Conservation (phyloP, 192 early-diverging fungal genomes). For the Backusella mclennaniae region DNA sequence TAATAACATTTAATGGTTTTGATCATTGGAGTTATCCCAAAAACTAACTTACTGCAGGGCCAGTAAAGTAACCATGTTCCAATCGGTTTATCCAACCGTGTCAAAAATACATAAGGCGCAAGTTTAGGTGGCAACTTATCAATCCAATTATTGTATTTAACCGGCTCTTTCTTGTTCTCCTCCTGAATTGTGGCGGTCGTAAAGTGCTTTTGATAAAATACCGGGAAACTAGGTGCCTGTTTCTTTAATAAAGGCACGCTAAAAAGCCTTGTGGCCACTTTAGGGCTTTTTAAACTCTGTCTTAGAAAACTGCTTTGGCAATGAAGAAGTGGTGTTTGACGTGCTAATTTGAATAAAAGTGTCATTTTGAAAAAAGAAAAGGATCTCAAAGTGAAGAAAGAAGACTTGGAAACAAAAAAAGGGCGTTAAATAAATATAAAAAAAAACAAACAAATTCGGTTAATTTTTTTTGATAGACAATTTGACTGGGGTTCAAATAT, state of each 20-base stretch:
- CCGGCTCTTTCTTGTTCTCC: neutral
- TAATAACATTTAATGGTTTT: slow-evolving; percentile 10
- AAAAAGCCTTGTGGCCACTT: neutral
- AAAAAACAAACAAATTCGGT: neutral
- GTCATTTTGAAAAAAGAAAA: neutral
- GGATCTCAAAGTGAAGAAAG: neutral
- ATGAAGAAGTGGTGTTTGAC: neutral
- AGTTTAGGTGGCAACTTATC: slow-evolving; percentile 51
- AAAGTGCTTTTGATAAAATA: neutral
- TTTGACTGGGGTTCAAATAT: slow-evolving; percentile 3
- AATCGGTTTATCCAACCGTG: slow-evolving; percentile 86
- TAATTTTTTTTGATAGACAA: neutral
- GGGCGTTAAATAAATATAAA: neutral
- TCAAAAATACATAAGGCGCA: slow-evolving; percentile 74
- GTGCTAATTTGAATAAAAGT: neutral
- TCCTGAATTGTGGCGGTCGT: neutral
- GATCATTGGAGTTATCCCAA: too few relatives aligned
- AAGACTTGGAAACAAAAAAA: neutral
- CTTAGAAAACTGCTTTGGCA: neutral
- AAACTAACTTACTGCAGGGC: slow-evolving; percentile 73
- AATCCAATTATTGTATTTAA: slow-evolving; percentile 46
- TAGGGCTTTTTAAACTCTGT: neutral
- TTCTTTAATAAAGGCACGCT: neutral
- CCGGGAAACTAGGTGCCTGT: neutral
- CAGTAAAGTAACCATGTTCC: slow-evolving; percentile 91